Base-by-base conservation (phyloP, 139 green algal species). In the Astrephomene gubernaculifera region DNA sequence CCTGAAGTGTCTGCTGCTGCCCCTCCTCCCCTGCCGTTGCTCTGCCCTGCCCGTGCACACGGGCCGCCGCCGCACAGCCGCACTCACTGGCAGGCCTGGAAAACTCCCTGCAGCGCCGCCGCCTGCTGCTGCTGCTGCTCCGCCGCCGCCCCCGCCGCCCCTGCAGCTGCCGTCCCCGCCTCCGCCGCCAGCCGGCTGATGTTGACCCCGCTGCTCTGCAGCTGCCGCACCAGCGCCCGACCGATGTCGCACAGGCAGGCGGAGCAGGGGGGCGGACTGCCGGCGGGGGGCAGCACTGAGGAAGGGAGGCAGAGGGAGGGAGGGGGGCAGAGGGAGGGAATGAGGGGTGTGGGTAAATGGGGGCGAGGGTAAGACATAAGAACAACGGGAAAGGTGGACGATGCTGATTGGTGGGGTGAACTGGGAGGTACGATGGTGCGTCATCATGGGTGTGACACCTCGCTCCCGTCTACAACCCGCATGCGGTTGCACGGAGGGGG, bases 1-100 rank as follows among this genome's bases (percentile, higher is more conserved):
- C 49, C 17, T 57, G 49, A 17, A 17, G 17, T 57, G 12, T 57
- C 17, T 25, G 12, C 12, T 57, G 49, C 49, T 17, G 49, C 49
- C 12, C 17, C 12, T 57, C 49, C 49, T 57, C 17, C 17, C 49
- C 17, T 57, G n/a, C n/a, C n/a, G n/a, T n/a, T n/a, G n/a, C n/a
- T 57, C 49, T 57, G 49, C 49, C 12, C 12, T 57, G 17, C 12
- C 49, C 49, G 49, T 25, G 12, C 12, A 12, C 49, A 17, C 17
- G 17, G 49, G 49, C 49, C 12, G 49, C 49, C 49, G 12, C 49
- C 12, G 17, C 12, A 57, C 12, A 57, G 12, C 19, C 8, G 61
- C 29, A 81, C 78, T 74, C n/a, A 84, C 78, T 84, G 78, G 78
- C 78, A 84, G 43, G 61, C 43, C 10, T 64, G 31, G 78, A 84